Percentiles rank a stretch among this genome's conserved stretches.
phyloP scores from a whole-genome alignment of 106 monocot genomes.

The Acorus calamus region DNA sequence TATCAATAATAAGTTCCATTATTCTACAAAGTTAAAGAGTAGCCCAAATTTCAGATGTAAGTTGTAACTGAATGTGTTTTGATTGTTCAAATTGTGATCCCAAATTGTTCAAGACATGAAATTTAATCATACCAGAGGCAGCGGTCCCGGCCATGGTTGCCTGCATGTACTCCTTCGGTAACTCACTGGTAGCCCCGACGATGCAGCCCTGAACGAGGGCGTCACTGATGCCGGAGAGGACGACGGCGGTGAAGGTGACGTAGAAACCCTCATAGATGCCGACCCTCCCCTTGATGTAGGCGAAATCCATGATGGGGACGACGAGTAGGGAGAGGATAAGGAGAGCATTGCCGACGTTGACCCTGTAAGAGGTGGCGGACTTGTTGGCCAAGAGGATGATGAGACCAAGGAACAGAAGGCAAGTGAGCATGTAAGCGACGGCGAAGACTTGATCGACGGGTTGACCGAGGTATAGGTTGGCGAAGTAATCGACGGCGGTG shows the following conservation, averaged over 20 bases:
- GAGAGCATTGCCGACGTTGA: constrained; percentile 61
- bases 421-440: constrained; percentile 65
- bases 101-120: no score
- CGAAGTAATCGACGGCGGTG: constrained; percentile 93
- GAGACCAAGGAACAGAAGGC: constrained; percentile 52
- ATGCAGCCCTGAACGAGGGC: constrained; percentile 74
- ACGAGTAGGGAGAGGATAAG: constrained; percentile 44
- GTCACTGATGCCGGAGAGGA: constrained; percentile 46
- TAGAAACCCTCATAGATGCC: constrained; percentile 47
- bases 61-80: no score
- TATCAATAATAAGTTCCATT: no score
- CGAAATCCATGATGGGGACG: constrained; percentile 51
- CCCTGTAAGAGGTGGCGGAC: no score
- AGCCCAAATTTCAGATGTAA: no score
- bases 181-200: constrained; percentile 66
- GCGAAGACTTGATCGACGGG: constrained; percentile 84
- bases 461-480: constrained; percentile 67
- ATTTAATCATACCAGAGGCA: constrained; percentile 68
- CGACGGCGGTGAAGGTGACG: constrained; percentile 47
- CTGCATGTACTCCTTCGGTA: constrained; percentile 88
- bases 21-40: no score
- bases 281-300: constrained; percentile 32
- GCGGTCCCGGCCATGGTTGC: constrained; percentile 75
- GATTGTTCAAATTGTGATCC: no score
- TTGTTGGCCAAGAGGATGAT: constrained; percentile 47